Percentiles rank a stretch among this genome's conserved stretches.
Conservation (phyloP, 345 rosid species). For the Pistacia atlantica region DNA sequence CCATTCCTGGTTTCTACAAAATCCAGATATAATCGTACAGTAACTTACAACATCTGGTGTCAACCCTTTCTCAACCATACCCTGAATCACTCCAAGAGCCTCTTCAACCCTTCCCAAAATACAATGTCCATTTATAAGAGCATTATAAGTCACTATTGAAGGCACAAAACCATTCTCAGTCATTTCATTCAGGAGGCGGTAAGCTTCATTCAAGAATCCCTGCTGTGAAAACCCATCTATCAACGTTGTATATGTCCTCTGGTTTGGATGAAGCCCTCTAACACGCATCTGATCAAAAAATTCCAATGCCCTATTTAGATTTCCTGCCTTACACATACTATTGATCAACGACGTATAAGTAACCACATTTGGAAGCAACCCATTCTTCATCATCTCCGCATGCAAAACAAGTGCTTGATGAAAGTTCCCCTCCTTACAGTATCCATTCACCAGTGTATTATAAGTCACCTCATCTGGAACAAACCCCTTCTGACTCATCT, state of each 20-base stretch:
- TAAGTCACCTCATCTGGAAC: slow-evolving; percentile 74
- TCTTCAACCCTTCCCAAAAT: slow-evolving; percentile 64
- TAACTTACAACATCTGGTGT: slow-evolving; percentile 82
- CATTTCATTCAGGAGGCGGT: slow-evolving; percentile 63
- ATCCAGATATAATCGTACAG: slow-evolving; percentile 76
- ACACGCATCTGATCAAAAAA: slow-evolving; percentile 81
- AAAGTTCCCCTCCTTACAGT: slow-evolving; percentile 76
- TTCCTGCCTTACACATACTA: slow-evolving; percentile 81
- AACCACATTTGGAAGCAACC: slow-evolving; percentile 77
- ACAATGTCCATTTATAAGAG: slow-evolving; percentile 79
- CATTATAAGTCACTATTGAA: slow-evolving; percentile 79
- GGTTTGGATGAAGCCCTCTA: slow-evolving; percentile 77
- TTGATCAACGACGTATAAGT: slow-evolving; percentile 84
- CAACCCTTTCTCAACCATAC: slow-evolving; percentile 63
- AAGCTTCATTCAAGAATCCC: slow-evolving; percentile 71
- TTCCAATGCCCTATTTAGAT: slow-evolving; percentile 76
- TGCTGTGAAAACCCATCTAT: slow-evolving; percentile 78
- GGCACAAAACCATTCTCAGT: slow-evolving; percentile 60
- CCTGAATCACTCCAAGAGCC: slow-evolving; percentile 49
- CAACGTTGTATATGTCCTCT: slow-evolving; percentile 78
- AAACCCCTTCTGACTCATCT: slow-evolving; percentile 65
- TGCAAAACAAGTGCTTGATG: slow-evolving; percentile 86
- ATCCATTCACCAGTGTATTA: slow-evolving; percentile 80
- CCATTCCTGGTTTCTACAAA: slow-evolving; percentile 56
- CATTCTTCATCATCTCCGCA: slow-evolving; percentile 68